Conservation (phyloP, 768 basidiomycete species). For the Russula sp. region DNA sequence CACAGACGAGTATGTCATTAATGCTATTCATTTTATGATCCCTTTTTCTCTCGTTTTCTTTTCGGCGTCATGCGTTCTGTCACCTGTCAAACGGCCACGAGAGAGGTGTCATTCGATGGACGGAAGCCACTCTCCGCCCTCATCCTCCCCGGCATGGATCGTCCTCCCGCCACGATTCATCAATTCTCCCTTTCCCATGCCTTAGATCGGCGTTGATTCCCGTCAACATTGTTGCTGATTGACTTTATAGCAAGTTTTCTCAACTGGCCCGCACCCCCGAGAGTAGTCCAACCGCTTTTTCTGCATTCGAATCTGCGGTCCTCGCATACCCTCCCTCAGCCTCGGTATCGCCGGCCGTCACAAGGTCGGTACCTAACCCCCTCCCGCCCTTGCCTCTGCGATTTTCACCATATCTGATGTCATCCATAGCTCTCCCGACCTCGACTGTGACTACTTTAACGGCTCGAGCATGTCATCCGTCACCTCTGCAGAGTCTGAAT, state of each 20-base stretch:
- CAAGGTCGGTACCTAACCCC: constrained; percentile 10
- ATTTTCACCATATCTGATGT: constrained; percentile 5
- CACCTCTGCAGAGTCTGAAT: constrained; percentile 61
- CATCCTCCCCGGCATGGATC: constrained; percentile 9
- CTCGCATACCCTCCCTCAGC: constrained; percentile 14
- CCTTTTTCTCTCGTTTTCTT: neutral
- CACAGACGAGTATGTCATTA: constrained; percentile 12
- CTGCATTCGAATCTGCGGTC: constrained; percentile 12
- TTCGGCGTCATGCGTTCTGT: constrained; percentile 7
- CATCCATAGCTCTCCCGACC: constrained; percentile 33
- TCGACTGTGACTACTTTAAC: constrained; percentile 40
- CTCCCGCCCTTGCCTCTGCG: neutral
- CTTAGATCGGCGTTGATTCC: constrained; percentile 16
- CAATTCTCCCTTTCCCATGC: constrained; percentile 16
- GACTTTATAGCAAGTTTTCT: constrained; percentile 23
- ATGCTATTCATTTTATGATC: neutral
- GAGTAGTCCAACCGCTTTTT: constrained; percentile 12
- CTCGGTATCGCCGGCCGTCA: constrained; percentile 22
- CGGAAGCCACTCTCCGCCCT: constrained; percentile 2
- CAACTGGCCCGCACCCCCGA: constrained; percentile 8
- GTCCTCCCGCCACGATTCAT: constrained; percentile 14
- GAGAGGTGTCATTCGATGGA: constrained; percentile 14
- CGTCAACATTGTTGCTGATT: constrained; percentile 17
- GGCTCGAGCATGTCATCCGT: constrained; percentile 74
- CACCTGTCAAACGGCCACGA: constrained; percentile 20